Evolutionary conservation across 768 basidiomycete genomes (phyloP).

Genomic region (Russula sp.): DNA sequence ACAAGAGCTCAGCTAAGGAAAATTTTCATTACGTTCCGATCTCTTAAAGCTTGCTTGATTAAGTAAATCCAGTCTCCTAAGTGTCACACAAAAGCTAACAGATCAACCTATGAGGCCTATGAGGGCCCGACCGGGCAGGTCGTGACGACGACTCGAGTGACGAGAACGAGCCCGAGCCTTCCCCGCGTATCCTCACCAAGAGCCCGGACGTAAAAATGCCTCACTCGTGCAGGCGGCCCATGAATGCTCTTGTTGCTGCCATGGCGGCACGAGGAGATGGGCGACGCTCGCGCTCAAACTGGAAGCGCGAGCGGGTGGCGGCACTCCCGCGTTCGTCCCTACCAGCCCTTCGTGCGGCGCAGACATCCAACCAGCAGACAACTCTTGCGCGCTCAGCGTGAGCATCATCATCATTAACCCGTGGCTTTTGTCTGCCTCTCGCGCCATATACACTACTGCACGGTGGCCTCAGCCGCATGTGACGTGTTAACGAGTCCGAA

Average conservation of each 20-base stretch:
- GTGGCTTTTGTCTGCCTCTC: conserved; percentile 41
- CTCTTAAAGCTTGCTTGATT: too few species aligned
- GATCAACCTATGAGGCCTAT: too few species aligned
- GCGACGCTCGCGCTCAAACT: conserved; percentile 68
- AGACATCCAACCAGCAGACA: conserved; percentile 65
- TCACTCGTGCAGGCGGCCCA: conserved; percentile 33
- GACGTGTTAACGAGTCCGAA: conserved; percentile 36
- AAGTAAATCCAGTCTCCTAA: too few species aligned
- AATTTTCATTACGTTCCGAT: too few species aligned
- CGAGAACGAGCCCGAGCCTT: conserved; percentile 52
- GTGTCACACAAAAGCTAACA: too few species aligned
- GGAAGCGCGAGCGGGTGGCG: conserved; percentile 41
- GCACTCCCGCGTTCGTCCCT: conserved; percentile 23
- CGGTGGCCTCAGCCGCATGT: conserved; percentile 46
- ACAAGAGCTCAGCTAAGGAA: too few species aligned
- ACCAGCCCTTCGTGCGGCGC: conserved; percentile 42
- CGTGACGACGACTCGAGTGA: conserved; percentile 58
- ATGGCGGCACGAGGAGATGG: conserved; percentile 31
- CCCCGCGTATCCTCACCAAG: conserved; percentile 55
- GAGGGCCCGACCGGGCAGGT: too few species aligned
- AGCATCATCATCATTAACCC: conserved; percentile 34
- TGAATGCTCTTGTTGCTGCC: background rate
- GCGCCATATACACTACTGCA: conserved; percentile 51
- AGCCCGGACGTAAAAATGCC: conserved; percentile 62
- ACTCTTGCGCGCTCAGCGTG: conserved; percentile 51